Evolutionary conservation across 768 basidiomycete genomes (phyloP).

Genomic region (Punctularia strigosozonata): DNA sequence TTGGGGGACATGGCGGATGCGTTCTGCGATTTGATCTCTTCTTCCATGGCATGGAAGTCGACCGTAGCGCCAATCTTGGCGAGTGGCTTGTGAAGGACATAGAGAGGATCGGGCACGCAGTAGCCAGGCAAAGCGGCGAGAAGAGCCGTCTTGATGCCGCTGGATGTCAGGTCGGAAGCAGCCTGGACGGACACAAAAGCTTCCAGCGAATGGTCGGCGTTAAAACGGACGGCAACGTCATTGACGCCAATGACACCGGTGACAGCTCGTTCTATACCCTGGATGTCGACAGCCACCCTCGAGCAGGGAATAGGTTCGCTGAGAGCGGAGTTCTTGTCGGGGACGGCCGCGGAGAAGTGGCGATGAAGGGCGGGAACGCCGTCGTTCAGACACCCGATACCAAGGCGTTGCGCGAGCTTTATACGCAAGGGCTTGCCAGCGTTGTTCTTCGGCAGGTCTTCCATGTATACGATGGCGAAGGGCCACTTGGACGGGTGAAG

Average conservation of each 20-base stretch:
- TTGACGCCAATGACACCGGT: conserved; percentile 16
- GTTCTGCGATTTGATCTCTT: conserved; percentile 11
- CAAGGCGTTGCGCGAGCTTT: conserved; percentile 29
- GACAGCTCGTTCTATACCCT: conserved; percentile 18
- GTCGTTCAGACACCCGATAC: conserved; percentile 24
- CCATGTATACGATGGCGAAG: conserved; percentile 34
- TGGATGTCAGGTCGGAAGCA: conserved; percentile 9
- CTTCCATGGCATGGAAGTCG: conserved; percentile 23
- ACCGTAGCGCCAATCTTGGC: conserved; percentile 12
- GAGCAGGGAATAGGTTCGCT: conserved; percentile 26
- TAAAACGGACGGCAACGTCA: conserved; percentile 23
- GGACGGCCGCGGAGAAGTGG: conserved; percentile 27
- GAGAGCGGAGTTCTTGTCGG: conserved; percentile 20
- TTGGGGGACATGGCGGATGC: conserved; percentile 18
- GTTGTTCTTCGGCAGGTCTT: conserved; percentile 34
- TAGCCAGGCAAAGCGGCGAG: conserved; percentile 25
- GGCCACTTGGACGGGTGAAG: conserved; percentile 41
- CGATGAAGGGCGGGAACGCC: conserved; percentile 21
- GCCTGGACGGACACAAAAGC: conserved; percentile 23
- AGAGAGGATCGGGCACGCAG: conserved; percentile 23
- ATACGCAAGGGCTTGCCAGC: conserved; percentile 37
- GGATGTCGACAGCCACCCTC: conserved; percentile 19
- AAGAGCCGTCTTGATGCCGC: conserved; percentile 13
- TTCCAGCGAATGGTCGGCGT: conserved; percentile 22
- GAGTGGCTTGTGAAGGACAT: conserved; percentile 19